A percentile compares a stretch with the other conserved stretches of the same genome.
These are phyloP conservation scores for Candida adriatica DNA, from an alignment of 805 yeast genomes.

Conservation along the genomic window DNA sequence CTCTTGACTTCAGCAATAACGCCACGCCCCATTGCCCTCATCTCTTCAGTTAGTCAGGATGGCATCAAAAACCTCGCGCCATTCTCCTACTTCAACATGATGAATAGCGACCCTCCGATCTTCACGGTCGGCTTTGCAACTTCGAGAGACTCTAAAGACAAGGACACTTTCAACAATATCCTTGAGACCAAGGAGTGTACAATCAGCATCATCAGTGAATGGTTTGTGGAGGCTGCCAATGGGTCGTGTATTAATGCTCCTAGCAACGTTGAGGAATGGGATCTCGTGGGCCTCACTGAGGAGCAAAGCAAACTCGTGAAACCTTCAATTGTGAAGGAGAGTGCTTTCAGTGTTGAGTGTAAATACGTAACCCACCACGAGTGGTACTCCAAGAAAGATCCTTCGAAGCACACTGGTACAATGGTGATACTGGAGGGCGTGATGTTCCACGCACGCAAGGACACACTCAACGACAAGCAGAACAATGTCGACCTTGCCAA, in stretches of 20 bases:
- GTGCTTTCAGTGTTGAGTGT: slow-evolving; percentile 53
- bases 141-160: slow-evolving; percentile 24
- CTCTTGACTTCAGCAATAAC: slow-evolving; percentile 43
- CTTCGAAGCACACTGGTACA: slow-evolving; percentile 29
- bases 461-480: slow-evolving; percentile 35
- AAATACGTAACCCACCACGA: slow-evolving; percentile 39
- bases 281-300: slow-evolving; percentile 46
- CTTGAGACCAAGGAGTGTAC: slow-evolving; percentile 47
- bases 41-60: slow-evolving; percentile 38
- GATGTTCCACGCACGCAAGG: slow-evolving; percentile 51
- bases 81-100: slow-evolving; percentile 47
- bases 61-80: slow-evolving; percentile 51
- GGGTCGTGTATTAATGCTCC: slow-evolving; percentile 42
- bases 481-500: slow-evolving; percentile 37
- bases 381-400: slow-evolving; percentile 33
- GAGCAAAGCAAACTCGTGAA: slow-evolving; percentile 36
- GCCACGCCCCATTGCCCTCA: slow-evolving; percentile 58
- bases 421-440: slow-evolving; percentile 47
- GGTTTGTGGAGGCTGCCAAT: slow-evolving; percentile 62
- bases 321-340: slow-evolving; percentile 54
- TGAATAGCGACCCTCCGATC: slow-evolving; percentile 50
- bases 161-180: slow-evolving; percentile 45
- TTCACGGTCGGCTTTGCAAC: slow-evolving; percentile 44
- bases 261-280: slow-evolving; percentile 46
- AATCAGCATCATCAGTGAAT: slow-evolving; percentile 52